These are phyloP conservation scores for Diospyros kaki DNA, from an alignment of 148 eudicot genomes.

Conservation along the genomic window DNA sequence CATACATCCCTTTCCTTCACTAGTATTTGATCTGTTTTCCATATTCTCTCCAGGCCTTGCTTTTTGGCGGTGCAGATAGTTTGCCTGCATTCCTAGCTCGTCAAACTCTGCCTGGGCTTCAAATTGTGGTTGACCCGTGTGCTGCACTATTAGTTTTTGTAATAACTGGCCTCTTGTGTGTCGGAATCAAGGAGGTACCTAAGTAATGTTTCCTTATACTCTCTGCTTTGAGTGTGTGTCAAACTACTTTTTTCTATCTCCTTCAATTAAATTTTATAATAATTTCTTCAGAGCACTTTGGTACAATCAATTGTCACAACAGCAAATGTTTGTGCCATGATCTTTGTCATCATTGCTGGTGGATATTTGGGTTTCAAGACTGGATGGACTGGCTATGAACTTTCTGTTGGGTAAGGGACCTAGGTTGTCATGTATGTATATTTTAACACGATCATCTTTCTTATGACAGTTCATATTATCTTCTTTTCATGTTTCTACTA, in stretches of 20 bases:
- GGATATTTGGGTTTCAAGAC: conserved; percentile 81
- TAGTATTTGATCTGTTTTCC: neutral
- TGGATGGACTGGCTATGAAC: conserved; percentile 89
- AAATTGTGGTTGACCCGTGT: conserved; percentile 81
- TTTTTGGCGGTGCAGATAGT: conserved; percentile 72
- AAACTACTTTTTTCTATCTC: neutral
- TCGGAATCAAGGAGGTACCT: conserved; percentile 93
- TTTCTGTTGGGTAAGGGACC: conserved; percentile 59
- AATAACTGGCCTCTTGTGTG: conserved; percentile 78
- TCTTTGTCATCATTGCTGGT: conserved; percentile 76
- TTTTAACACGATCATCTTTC: neutral
- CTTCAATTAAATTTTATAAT: conserved; percentile 9
- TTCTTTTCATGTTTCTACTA: conserved; percentile 3
- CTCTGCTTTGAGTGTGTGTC: neutral
- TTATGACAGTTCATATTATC: neutral
- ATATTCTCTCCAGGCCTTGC: conserved; percentile 51
- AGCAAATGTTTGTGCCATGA: conserved; percentile 83
- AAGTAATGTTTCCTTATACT: neutral
- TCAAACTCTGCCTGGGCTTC: conserved; percentile 63
- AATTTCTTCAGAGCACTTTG: conserved; percentile 55
- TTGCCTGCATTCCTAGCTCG: conserved; percentile 79
- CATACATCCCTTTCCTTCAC: neutral
- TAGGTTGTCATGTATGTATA: neutral
- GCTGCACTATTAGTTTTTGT: conserved; percentile 70
- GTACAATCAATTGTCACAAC: conserved; percentile 79